A percentile compares a stretch with the other conserved stretches of the same genome.
Evolutionary conservation across 805 yeast genomes (phyloP).

Genomic region (Saitoella complicata): DNA sequence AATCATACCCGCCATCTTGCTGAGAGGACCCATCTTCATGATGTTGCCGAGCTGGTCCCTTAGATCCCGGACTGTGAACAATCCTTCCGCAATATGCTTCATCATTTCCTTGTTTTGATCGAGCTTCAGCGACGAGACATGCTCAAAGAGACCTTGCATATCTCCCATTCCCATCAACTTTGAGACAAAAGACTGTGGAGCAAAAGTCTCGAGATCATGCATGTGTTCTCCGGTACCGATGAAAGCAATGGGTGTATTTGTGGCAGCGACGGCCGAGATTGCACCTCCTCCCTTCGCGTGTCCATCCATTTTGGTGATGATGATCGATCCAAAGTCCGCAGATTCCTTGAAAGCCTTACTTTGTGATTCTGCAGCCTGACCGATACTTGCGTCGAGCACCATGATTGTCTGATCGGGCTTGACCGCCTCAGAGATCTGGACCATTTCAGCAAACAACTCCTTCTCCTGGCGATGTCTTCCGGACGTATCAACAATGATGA

Average conservation of each 20-base stretch:
- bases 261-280: constrained; percentile 96
- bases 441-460: constrained; percentile 84
- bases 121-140: constrained; percentile 70
- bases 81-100: constrained; percentile 88
- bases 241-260: constrained; percentile 84
- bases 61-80: constrained; percentile 77
- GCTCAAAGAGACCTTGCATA: constrained; percentile 84
- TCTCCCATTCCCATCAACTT: constrained; percentile 91
- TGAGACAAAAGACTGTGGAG: constrained; percentile 80
- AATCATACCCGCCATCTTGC: constrained; percentile 87
- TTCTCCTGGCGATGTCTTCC: constrained; percentile 95
- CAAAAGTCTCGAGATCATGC: constrained; percentile 77
- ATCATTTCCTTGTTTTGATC: constrained; percentile 74
- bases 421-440: constrained; percentile 76
- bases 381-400: constrained; percentile 95
- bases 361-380: constrained; percentile 96
- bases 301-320: constrained; percentile 93
- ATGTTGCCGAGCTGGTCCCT: constrained; percentile 91
- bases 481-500: constrained; percentile 91
- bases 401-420: constrained; percentile 90
- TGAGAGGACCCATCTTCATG: constrained; percentile 90
- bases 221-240: constrained; percentile 98
- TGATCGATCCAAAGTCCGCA: constrained; percentile 85
- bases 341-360: constrained; percentile 87
- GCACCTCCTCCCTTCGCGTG: constrained; percentile 99